Evolutionary conservation across 192 early-diverging fungal species (phyloP), one percentile per base, ranked within the genome.

Genomic region (Radiomyces spectabilis): DNA sequence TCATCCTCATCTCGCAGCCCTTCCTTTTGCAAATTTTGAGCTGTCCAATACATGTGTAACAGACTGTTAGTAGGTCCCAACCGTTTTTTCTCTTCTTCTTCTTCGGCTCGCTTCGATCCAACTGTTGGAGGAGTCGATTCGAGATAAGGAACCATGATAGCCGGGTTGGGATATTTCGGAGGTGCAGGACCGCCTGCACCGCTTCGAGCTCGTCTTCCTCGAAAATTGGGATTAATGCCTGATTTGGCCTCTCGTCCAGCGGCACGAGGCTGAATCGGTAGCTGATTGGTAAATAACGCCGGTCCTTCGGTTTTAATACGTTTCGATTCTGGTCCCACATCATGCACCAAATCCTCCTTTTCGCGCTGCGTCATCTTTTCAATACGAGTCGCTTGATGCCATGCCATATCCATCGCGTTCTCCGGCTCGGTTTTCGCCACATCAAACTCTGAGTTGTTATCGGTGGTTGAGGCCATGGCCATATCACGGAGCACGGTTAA

Each of bases 211-310:
- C 46, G 46, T 4, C 46, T 21, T 8, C 46, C 46, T 15, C 46
- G 46, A 15, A 48, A 48, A 5, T 25, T 48, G 4, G 46, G 46
- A 27, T 48, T 48, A 27, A 48, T 21, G 9, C 46, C 46, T 29
- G 27, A 21, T 35, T 5, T 13, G 13, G 33, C 33, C 13, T 35
- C 33, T 35, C 13, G 5, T 5, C 33, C 33, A n/a, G n/a, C n/a
- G n/a, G n/a, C n/a, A n/a, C n/a, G n/a, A n/a, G n/a, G n/a, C n/a
- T n/a, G n/a, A n/a, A n/a, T n/a, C n/a, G n/a, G n/a, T 13, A 35
- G 5, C 13, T 8, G 6, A 35, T 35, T 35, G 13, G 5, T 35
- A 35, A 35, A 35, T n/a, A n/a, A n/a, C n/a, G n/a, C n/a, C n/a
- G n/a, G n/a, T n/a, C n/a, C n/a, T n/a, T n/a, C n/a, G n/a, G n/a